Evolutionary conservation across 805 yeast species (phyloP).

Genomic region (Pichia membranifaciens): DNA sequence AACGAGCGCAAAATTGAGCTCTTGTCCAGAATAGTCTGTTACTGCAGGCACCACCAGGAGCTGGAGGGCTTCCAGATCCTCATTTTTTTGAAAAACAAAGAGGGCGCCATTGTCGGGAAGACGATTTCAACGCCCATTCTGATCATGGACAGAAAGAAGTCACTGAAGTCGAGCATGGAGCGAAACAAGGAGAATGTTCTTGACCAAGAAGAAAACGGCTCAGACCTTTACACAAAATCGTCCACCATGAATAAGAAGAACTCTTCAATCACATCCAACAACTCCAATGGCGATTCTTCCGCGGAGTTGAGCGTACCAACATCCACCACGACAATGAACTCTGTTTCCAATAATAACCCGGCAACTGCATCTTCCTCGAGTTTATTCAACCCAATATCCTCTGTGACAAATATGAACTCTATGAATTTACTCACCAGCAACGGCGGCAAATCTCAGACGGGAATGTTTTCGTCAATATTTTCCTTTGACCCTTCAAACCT

Average conservation of each 20-base stretch:
- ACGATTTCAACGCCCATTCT: conserved; percentile 67
- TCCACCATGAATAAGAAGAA: background rate
- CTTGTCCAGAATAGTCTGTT: conserved; percentile 80
- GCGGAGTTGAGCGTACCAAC: conserved; percentile 25
- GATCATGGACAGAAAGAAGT: conserved; percentile 92
- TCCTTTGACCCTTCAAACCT: conserved; percentile 13
- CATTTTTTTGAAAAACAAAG: conserved; percentile 57
- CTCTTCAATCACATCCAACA: conserved; percentile 19
- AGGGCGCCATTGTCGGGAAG: conserved; percentile 64
- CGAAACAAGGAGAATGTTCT: conserved; percentile 1
- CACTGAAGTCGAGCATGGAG: conserved; percentile 26
- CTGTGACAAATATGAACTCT: background rate
- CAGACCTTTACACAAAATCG: background rate
- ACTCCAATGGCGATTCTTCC: conserved; percentile 32
- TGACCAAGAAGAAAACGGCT: background rate
- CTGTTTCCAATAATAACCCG: background rate
- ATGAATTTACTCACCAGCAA: background rate
- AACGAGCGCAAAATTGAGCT: conserved; percentile 39
- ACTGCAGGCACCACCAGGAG: conserved; percentile 93
- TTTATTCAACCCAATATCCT: background rate
- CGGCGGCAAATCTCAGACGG: conserved; percentile 2
- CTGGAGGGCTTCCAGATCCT: conserved; percentile 75
- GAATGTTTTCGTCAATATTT: conserved; percentile 10
- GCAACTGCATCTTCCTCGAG: background rate
- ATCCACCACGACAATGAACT: conserved; percentile 7